Percentiles rank a stretch among this genome's conserved stretches.
These are phyloP conservation scores for Coemansia sp. DNA, from an alignment of 371 early-diverging fungal genomes.

Conservation along the genomic window DNA sequence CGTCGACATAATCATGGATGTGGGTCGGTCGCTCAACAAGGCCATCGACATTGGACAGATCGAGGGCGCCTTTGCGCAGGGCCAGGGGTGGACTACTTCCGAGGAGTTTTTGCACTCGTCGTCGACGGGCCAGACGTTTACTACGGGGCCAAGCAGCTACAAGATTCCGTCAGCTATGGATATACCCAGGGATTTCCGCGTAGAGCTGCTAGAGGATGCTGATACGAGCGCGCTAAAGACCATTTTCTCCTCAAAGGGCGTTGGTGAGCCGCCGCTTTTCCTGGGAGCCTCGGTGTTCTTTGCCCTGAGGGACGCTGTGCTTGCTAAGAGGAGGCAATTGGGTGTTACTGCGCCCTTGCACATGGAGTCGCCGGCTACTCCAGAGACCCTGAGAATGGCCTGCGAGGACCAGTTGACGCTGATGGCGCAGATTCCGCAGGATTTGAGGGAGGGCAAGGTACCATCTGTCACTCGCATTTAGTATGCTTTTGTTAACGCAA, in stretches of 20 bases:
- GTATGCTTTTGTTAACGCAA: too few relatives aligned
- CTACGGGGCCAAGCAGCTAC: slow-evolving; percentile 77
- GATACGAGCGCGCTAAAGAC: slow-evolving; percentile 62
- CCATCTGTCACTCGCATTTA: slow-evolving; percentile 38
- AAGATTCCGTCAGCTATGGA: slow-evolving; percentile 79
- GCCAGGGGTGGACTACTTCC: slow-evolving; percentile 72
- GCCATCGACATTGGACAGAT: slow-evolving; percentile 81
- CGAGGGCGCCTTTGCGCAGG: slow-evolving; percentile 81
- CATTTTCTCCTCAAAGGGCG: slow-evolving; percentile 74
- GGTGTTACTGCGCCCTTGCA: slow-evolving; percentile 44
- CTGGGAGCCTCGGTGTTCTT: slow-evolving; percentile 70
- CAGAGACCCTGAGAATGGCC: slow-evolving; percentile 66
- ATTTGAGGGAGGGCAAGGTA: slow-evolving; percentile 24
- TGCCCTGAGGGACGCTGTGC: slow-evolving; percentile 72
- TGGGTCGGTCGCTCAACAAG: slow-evolving; percentile 72
- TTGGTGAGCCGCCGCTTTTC: slow-evolving; percentile 84
- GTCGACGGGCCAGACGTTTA: slow-evolving; percentile 61
- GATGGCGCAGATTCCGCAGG: slow-evolving; percentile 19
- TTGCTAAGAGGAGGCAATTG: slow-evolving; percentile 52
- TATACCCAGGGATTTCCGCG: slow-evolving; percentile 72
- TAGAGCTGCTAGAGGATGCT: slow-evolving; percentile 60
- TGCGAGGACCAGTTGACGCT: slow-evolving; percentile 61
- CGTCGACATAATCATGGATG: slow-evolving; percentile 73
- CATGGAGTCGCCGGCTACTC: slow-evolving; percentile 68
- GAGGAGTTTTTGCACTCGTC: slow-evolving; percentile 72